phyloP scores from a whole-genome alignment of 371 early-diverging fungal genomes.

The Mortierella sp. region DNA sequence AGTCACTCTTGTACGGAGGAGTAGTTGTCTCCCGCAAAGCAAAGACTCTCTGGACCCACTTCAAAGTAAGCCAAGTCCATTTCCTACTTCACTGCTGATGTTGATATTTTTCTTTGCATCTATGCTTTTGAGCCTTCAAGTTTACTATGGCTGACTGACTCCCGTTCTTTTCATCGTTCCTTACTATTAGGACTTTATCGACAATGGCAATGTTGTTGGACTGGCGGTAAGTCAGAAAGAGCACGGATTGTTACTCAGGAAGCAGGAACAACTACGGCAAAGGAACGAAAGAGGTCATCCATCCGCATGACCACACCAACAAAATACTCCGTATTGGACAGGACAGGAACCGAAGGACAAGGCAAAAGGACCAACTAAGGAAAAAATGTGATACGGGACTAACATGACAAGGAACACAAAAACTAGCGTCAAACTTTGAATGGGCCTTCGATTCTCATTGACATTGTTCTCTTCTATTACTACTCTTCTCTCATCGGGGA shows the following conservation, averaged over 20 bases:
- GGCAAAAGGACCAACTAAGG: too few relatives aligned
- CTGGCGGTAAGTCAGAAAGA: slow-evolving; percentile 31
- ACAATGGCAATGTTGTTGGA: slow-evolving; percentile 50
- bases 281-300: neutral
- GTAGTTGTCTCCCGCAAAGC: slow-evolving; percentile 25
- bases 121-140: neutral
- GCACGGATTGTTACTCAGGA: neutral
- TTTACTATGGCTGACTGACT: neutral
- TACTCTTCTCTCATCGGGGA: neutral
- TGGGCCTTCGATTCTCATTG: neutral
- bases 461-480: neutral
- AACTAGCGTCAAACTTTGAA: neutral
- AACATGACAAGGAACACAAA: neutral
- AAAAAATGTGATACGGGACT: too few relatives aligned
- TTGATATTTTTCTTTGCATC: neutral
- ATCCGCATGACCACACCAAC: neutral
- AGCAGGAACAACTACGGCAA: neutral
- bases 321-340: neutral
- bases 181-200: slow-evolving; percentile 41
- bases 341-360: neutral
- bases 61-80: slow-evolving; percentile 13
- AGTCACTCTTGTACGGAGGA: slow-evolving; percentile 34
- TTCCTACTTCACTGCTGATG: neutral
- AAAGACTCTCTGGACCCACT: slow-evolving; percentile 30
- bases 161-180: neutral